Conservation (phyloP, 2,329 filamentous ascomycete species). For the Alternaria panax region DNA sequence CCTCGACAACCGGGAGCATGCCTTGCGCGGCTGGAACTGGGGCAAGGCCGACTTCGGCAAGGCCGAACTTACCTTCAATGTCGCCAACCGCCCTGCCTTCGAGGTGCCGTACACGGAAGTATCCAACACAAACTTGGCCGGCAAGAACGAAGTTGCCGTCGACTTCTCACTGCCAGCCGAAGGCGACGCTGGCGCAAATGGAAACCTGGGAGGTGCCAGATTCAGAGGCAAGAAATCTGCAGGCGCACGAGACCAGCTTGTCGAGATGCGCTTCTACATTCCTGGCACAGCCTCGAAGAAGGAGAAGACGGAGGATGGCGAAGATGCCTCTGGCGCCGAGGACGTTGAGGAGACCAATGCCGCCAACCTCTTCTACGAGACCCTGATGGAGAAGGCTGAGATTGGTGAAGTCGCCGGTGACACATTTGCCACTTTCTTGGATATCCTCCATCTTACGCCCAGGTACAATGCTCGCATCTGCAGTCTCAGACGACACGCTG, state of each 20-base stretch:
- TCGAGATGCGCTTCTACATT: slow-evolving; percentile 99
- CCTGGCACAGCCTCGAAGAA: slow-evolving; percentile 80
- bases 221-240: slow-evolving; percentile 87
- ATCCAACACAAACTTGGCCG: slow-evolving; percentile 95
- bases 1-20: slow-evolving; percentile 91
- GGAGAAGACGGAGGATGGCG: slow-evolving; percentile 74
- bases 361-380: slow-evolving; percentile 97
- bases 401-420: slow-evolving; percentile 99
- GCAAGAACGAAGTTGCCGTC: slow-evolving; percentile 96
- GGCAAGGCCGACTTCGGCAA: slow-evolving; percentile 97
- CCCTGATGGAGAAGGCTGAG: slow-evolving; percentile 96
- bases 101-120: slow-evolving; percentile 98
- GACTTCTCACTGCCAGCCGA: slow-evolving; percentile 84
- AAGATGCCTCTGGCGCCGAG: slow-evolving; percentile 64
- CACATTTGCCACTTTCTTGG: slow-evolving; percentile 95
- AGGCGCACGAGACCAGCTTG: slow-evolving; percentile 88
- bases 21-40: slow-evolving; percentile 98
- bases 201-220: slow-evolving; percentile 74
- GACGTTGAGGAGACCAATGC: slow-evolving; percentile 86
- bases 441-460: slow-evolving; percentile 95
- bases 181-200: slow-evolving; percentile 76
- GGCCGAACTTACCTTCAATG: slow-evolving; percentile 93
- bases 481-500: slow-evolving; percentile 10
- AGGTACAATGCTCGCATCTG: slow-evolving; percentile 62
- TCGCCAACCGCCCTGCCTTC: slow-evolving; percentile 94